Evolutionary conservation across 768 basidiomycete genomes (phyloP), one percentile per base, ranked within the genome.

Genomic region (Boletus rex-veris): DNA sequence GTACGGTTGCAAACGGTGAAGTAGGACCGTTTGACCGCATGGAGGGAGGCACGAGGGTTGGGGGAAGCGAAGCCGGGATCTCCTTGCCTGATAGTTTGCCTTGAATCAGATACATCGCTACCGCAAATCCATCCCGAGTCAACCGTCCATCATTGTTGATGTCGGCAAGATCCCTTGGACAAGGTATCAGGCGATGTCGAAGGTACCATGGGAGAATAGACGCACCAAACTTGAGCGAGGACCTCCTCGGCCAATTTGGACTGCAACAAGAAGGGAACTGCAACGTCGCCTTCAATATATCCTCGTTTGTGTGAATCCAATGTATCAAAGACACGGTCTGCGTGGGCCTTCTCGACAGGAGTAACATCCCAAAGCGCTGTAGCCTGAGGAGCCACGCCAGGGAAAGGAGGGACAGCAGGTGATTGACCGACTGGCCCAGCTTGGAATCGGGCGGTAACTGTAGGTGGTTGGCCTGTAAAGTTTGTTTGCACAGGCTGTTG

Each of bases 191-290:
- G 26, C 3, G 11, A 18, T 11, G 41, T 44, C 16, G 10, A 41
- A 40, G 24, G 28, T 9, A 18, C 18, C n/a, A 16, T 33, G 35
- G 30, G 21, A 21, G 45, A 43, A 6, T 33, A 21, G 19, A 75
- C 86, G 48, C 64, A 96, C 96, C 97, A 99, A 45, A 99, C 77
- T 62, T 82, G 86, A 5, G 97, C 97, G n/a, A 99, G 78, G 24
- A 81, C 78, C 26, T 87, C 86, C 55, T 90, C 89, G 2, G 85
- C 79, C 43, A 99, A 73, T 43, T 89, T 85, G 31, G 92, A 95
- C 71, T 93, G 86, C 54, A 96, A 68, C 87, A 99, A 89, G 72
- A 98, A 98, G 4, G 92, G 92, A 5, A 97, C 97, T 8, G 93
- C 97, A 33, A 92, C 84, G 54, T 96, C 92, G 8, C 94, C 94